These are phyloP conservation scores for Calonectria ilicicola DNA, from an alignment of 2,329 filamentous ascomycete species.

Conservation along the genomic window DNA sequence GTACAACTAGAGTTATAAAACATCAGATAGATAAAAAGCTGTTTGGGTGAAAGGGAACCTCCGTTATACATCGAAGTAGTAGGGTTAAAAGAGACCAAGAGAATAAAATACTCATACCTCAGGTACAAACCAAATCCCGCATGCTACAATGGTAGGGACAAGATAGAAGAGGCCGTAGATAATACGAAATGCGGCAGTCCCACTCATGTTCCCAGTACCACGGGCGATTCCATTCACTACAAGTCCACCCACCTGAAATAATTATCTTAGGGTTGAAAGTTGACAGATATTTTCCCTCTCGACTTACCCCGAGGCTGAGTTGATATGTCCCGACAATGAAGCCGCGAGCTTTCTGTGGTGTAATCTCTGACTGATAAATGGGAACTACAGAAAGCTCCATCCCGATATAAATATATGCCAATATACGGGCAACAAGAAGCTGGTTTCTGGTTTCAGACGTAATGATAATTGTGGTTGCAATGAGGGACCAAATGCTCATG, in stretches of 20 bases:
- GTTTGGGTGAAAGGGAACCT: too few relatives aligned
- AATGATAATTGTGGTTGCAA: conserved; percentile 47
- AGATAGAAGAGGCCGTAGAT: background rate
- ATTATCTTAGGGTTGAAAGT: background rate
- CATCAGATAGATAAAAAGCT: too few relatives aligned
- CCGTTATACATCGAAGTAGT: too few relatives aligned
- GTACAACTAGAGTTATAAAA: too few relatives aligned
- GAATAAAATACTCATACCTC: background rate
- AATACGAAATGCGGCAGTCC: background rate
- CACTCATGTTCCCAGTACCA: background rate
- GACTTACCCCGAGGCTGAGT: conserved; percentile 1
- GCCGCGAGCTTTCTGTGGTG: conserved; percentile 44
- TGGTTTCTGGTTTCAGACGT: conserved; percentile 45
- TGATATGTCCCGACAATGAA: conserved; percentile 42
- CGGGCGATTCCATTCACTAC: background rate
- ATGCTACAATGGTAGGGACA: background rate
- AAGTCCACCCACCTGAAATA: background rate
- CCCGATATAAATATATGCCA: conserved; percentile 54
- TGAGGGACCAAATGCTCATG: conserved; percentile 51
- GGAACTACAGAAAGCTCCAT: conserved; percentile 54
- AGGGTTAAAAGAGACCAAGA: too few relatives aligned
- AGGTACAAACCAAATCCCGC: background rate
- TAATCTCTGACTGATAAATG: conserved; percentile 48
- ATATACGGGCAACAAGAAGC: conserved; percentile 49
- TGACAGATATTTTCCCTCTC: background rate